Conservation (phyloP, 2,329 filamentous ascomycete genomes). For the Pseudogymnoascus sp. region DNA sequence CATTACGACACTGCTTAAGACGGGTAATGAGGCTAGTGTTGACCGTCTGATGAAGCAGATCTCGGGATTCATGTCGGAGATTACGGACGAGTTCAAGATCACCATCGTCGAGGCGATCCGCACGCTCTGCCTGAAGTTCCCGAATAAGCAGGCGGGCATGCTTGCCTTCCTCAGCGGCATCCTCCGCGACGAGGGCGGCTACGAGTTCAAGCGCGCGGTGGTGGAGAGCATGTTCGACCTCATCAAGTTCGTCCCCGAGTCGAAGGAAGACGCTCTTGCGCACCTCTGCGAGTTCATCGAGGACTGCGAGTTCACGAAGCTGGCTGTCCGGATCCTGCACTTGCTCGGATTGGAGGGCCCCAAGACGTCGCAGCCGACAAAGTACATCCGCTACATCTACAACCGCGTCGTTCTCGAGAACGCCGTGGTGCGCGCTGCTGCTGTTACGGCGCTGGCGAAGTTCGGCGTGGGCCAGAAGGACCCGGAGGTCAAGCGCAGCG, state of each 20-base stretch:
- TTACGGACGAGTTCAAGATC: conserved; percentile 99
- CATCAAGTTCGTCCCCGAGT: conserved; percentile 96
- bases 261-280: conserved; percentile 72
- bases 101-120: conserved; percentile 99
- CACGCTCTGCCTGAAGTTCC: conserved; percentile 94
- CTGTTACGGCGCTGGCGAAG: conserved; percentile 91
- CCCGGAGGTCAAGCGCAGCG: conserved; percentile 91
- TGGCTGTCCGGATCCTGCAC: conserved; percentile 91
- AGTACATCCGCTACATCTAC: conserved; percentile 99
- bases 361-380: conserved; percentile 90
- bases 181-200: conserved; percentile 90
- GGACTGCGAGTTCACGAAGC: conserved; percentile 97
- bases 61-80: conserved; percentile 95
- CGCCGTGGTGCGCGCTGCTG: conserved; percentile 87
- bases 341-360: conserved; percentile 90
- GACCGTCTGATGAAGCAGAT: conserved; percentile 99
- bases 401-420: conserved; percentile 97
- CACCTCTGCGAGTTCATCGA: conserved; percentile 99
- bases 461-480: conserved; percentile 97
- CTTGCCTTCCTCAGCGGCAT: conserved; percentile 96
- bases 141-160: conserved; percentile 96
- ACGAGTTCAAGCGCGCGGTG: conserved; percentile 95
- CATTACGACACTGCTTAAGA: conserved; percentile 96
- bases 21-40: conserved; percentile 93
- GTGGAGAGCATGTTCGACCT: conserved; percentile 99